Conservation (phyloP, 192 early-diverging fungal genomes). For the Entomortierella lignicola region DNA sequence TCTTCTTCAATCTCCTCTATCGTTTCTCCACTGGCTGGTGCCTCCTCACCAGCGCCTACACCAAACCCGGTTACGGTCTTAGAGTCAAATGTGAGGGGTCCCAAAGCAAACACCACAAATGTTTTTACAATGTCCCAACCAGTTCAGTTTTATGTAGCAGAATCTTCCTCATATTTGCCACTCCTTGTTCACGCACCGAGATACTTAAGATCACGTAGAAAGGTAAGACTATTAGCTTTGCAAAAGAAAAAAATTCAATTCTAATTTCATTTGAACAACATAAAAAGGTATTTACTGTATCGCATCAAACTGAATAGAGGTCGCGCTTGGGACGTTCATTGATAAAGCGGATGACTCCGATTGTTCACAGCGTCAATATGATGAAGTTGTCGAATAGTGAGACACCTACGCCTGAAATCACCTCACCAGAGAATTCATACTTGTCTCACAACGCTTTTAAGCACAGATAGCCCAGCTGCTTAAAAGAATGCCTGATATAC, state of each 20-base stretch:
- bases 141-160: constrained; percentile 4
- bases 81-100: neutral
- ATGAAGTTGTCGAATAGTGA: neutral
- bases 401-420: constrained; percentile 15
- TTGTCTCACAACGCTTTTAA: neutral
- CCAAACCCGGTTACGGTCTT: neutral
- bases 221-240: neutral
- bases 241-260: neutral
- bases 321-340: neutral
- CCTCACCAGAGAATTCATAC: constrained; percentile 18
- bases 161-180: constrained; percentile 12
- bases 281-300: no score
- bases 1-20: constrained; percentile 3
- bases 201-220: constrained; percentile 20
- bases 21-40: neutral
- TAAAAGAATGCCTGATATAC: neutral
- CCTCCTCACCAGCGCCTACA: neutral
- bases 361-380: neutral
- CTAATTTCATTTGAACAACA: no score
- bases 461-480: no score
- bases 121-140: constrained; percentile 8
- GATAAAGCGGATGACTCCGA: neutral
- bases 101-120: neutral
- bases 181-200: constrained; percentile 20
- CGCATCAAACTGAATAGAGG: neutral